Base-by-base conservation (phyloP, 441 rosid species). In the Croton setiger region DNA sequence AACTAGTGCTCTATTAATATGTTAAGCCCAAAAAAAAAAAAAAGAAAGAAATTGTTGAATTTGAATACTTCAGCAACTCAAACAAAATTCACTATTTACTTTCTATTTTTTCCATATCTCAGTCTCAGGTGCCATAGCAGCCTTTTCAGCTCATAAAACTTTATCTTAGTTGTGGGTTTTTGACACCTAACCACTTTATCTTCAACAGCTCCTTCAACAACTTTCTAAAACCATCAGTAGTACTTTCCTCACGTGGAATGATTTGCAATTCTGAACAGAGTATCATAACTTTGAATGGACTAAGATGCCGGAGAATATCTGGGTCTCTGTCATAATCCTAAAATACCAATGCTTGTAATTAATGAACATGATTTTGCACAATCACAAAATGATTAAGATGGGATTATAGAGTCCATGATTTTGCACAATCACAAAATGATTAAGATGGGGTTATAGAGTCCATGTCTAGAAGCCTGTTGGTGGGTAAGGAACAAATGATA, bases 311-410 rank as follows among this genome's bases (percentile, higher is more conserved):
- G 63, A 90, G 79, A 67, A 87, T 79, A 70, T 79, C 84, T 12
- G 87, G 88, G 64, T 88, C 94, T 63, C 98, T 84, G 74, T 86
- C 87, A 66, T 82, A 90, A 78, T 93, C 98, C 98, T 90, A 76
- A 27, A 27, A 66, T 55, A 51, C 60, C 48, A 64, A 60, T 20
- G 33, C 13, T 70, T 3, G 44, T 66, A 63, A 68, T 69, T 35
- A 67, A 48, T 69, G 41, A 54, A 51, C 64, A 43, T 2, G 12
- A 35, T 43, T 31, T 41, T 18, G 13, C 10, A 7, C 2, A 17
- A 31, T 10, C 41, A 57, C 3, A 41, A 15, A 21, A 15, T 68
- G 2, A 4, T 48, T 7, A 41, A 21, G 23, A 53, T 15, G 35
- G 51, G 43, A 14, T 21, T 17, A 39, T 39, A 39, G 43, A 39